Evolutionary conservation across 495 filamentous ascomycete genomes (phyloP).

Genomic region (Xeromyces bisporus): DNA sequence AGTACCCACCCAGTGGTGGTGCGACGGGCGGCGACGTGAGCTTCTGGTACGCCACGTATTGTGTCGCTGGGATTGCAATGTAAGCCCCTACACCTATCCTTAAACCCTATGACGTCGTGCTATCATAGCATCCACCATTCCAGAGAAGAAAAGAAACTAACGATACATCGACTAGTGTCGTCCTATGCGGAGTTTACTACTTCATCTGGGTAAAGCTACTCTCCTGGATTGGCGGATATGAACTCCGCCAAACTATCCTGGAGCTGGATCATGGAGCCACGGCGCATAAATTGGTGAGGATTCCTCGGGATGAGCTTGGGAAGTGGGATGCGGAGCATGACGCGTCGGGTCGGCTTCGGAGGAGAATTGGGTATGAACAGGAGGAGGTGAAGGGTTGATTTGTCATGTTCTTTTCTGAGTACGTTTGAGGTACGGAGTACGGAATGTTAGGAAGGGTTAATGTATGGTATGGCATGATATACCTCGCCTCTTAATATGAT

Average conservation of each 20-base stretch:
- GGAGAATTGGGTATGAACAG: no score
- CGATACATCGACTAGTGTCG: conserved; percentile 29
- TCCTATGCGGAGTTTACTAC: conserved; percentile 38
- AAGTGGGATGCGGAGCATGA: conserved; percentile 42
- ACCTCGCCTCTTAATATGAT: no score
- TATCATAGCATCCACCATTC: conserved; percentile 1
- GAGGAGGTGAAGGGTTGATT: no score
- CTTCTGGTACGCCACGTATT: conserved; percentile 53
- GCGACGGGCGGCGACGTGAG: conserved; percentile 40
- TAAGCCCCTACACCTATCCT: conserved; percentile 15
- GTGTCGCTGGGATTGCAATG: conserved; percentile 38
- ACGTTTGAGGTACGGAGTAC: no score
- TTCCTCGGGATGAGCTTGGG: conserved; percentile 29
- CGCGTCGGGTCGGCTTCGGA: conserved; percentile 22
- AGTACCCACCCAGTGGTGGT: conserved; percentile 40
- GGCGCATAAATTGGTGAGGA: conserved; percentile 37
- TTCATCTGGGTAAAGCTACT: conserved; percentile 36
- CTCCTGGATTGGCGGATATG: conserved; percentile 32
- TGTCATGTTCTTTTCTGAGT: no score
- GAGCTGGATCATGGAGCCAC: conserved; percentile 28
- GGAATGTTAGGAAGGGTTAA: no score
- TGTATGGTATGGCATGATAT: no score
- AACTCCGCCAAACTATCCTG: conserved; percentile 36
- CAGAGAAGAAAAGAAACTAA: no score
- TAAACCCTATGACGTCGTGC: background rate